phyloP scores from a whole-genome alignment of 2,329 filamentous ascomycete genomes.

The Penicillium psychrosexuale region DNA sequence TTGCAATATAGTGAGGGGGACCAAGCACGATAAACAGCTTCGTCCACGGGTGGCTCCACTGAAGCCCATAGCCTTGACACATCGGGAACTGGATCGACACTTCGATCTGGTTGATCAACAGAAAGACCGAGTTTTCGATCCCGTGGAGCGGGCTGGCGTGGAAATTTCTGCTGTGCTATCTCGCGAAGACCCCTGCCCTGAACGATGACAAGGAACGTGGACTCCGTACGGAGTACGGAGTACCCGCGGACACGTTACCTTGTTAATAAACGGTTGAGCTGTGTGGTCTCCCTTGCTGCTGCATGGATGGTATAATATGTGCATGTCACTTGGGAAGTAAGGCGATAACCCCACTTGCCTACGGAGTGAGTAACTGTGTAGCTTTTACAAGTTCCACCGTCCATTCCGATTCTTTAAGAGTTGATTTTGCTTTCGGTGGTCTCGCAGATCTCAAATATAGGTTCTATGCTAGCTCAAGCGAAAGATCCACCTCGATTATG shows the following conservation, averaged over 20 bases:
- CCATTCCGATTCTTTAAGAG: not conserved
- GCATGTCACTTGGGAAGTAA: not conserved
- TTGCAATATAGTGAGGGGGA: not conserved
- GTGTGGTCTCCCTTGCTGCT: not conserved
- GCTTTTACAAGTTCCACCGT: not conserved
- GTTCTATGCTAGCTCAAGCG: not conserved
- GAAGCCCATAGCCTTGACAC: slow-evolving; percentile 3
- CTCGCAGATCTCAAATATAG: not conserved
- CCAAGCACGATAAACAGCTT: not conserved
- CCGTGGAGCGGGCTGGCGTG: not conserved
- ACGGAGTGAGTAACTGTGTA: not conserved
- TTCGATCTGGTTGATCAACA: not conserved
- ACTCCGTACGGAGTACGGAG: not conserved
- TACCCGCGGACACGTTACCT: not conserved
- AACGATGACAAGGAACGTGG: not conserved
- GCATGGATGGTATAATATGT: not conserved
- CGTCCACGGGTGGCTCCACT: not conserved
- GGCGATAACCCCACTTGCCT: not conserved
- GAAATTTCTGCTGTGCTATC: not conserved
- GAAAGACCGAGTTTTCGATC: not conserved
- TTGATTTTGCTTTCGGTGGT: not conserved
- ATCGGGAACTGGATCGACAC: slow-evolving; percentile 23
- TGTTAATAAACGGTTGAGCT: not conserved
- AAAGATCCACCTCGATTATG: not conserved
- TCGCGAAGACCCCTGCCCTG: not conserved